These are phyloP conservation scores for Hypocrella siamensis DNA, from an alignment of 2,329 filamentous ascomycete genomes.

Conservation along the genomic window DNA sequence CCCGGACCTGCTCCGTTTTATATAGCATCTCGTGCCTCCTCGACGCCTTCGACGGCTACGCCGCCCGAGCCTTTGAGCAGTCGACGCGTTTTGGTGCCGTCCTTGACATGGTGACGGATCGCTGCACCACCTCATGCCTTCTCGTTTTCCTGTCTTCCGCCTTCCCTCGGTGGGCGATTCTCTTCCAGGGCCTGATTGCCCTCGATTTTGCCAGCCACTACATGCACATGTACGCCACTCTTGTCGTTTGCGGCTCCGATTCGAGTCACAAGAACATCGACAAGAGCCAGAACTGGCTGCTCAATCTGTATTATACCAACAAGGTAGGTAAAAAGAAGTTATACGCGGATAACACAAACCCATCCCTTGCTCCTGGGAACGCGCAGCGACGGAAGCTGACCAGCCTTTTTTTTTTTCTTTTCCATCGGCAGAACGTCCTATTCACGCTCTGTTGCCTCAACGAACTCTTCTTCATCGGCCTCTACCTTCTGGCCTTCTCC, in stretches of 20 bases:
- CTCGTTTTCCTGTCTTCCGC: constrained; percentile 90
- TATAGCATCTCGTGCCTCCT: constrained; percentile 92
- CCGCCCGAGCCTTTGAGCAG: constrained; percentile 68
- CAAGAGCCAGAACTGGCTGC: constrained; percentile 68
- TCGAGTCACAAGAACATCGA: constrained; percentile 90
- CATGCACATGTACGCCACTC: constrained; percentile 96
- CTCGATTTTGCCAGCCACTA: constrained; percentile 94
- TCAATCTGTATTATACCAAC: constrained; percentile 96
- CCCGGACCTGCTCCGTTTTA: constrained; percentile 80
- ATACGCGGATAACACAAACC: no score
- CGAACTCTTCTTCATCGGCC: constrained; percentile 93
- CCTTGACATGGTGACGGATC: constrained; percentile 97
- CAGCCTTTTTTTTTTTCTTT: neutral
- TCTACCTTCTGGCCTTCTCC: constrained; percentile 95
- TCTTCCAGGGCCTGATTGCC: constrained; percentile 88
- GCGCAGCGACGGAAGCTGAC: no score
- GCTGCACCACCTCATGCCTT: constrained; percentile 89
- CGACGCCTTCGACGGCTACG: constrained; percentile 86
- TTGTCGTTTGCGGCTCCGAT: constrained; percentile 69
- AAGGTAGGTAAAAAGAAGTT: no score
- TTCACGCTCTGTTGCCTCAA: constrained; percentile 85
- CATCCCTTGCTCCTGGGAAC: no score
- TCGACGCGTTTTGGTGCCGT: constrained; percentile 93
- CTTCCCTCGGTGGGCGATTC: constrained; percentile 82
- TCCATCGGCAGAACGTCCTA: constrained; percentile 52